These are phyloP conservation scores for Sarocladium brachiariae DNA, from an alignment of 2,329 filamentous ascomycete species.

Conservation along the genomic window DNA sequence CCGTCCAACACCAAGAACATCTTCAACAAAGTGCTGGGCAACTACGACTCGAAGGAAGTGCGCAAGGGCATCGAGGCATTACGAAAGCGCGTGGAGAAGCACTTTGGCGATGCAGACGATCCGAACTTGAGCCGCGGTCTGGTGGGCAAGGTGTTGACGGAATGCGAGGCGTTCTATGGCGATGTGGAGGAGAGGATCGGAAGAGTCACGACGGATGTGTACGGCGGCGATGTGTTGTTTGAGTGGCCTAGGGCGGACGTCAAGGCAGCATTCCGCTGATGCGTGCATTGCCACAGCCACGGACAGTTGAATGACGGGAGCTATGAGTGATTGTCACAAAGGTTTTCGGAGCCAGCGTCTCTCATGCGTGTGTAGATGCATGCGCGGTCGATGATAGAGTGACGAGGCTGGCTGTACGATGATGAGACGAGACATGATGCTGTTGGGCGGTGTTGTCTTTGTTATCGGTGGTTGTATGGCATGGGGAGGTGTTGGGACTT, in stretches of 20 bases:
- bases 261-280: slow-evolving; percentile 45
- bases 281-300: no score
- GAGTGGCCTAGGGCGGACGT: slow-evolving; percentile 62
- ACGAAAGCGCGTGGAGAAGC: slow-evolving; percentile 90
- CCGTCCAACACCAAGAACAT: slow-evolving; percentile 75
- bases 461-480: no score
- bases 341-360: no score
- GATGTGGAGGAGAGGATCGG: slow-evolving; percentile 56
- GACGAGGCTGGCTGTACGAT: slow-evolving; percentile 1
- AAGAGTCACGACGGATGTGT: slow-evolving; percentile 54
- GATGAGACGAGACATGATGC: background rate
- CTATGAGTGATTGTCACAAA: no score
- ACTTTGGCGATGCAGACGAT: slow-evolving; percentile 87
- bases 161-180: slow-evolving; percentile 57
- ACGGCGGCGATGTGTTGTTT: slow-evolving; percentile 57
- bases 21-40: slow-evolving; percentile 79
- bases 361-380: background rate
- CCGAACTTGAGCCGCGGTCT: slow-evolving; percentile 54
- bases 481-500: no score
- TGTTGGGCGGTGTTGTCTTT: no score
- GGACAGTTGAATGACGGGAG: no score
- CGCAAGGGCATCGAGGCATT: slow-evolving; percentile 84
- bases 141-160: slow-evolving; percentile 49
- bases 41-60: slow-evolving; percentile 78
- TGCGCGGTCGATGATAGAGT: background rate